These are phyloP conservation scores for Oryza australiensis DNA, from an alignment of 176 grass and related monocot genomes.

Conservation along the genomic window DNA sequence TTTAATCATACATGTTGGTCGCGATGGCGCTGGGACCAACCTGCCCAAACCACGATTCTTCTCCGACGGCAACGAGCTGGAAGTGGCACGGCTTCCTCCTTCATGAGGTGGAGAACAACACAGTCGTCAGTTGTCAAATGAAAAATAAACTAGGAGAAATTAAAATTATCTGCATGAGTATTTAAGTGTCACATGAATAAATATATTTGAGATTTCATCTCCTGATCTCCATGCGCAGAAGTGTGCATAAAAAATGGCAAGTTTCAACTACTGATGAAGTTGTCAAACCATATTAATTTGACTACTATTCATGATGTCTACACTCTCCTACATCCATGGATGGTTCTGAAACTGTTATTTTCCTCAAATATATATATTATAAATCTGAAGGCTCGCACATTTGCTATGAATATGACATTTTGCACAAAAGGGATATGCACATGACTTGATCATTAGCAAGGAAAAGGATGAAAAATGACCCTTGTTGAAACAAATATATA, in stretches of 20 bases:
- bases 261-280: background rate
- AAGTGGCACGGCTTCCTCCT: too few species aligned
- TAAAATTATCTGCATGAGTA: too few species aligned
- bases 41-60: too few species aligned
- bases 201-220: background rate
- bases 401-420: conserved; percentile 12
- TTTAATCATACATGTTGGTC: too few species aligned
- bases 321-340: background rate
- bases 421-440: background rate
- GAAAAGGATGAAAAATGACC: conserved; percentile 20
- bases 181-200: background rate
- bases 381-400: background rate
- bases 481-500: background rate
- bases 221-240: background rate
- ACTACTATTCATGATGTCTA: conserved; percentile 17
- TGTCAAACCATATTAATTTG: background rate
- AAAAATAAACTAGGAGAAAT: too few species aligned
- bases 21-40: too few species aligned
- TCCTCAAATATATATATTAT: background rate
- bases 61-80: too few species aligned
- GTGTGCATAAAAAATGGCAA: background rate
- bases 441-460: conserved; percentile 21
- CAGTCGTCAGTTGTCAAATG: too few species aligned
- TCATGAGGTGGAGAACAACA: too few species aligned
- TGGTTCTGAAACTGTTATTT: conserved; percentile 7